Conservation (phyloP, 805 yeast species). For the Candida tibetensis region DNA sequence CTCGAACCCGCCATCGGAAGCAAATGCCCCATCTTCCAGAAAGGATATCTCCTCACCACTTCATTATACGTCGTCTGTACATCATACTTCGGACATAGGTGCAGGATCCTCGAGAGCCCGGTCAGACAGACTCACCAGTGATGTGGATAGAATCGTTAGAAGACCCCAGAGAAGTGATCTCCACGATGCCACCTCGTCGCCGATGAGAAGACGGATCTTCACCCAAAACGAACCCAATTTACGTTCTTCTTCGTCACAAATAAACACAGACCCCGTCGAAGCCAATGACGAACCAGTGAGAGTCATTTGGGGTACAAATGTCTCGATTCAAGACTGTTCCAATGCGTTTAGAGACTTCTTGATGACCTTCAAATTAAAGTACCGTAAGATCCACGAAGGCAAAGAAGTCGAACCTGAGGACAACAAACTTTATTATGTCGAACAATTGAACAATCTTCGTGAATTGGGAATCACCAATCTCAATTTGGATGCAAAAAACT, state of each 20-base stretch:
- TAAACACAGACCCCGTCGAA: conserved; percentile 25
- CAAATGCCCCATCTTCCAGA: conserved; percentile 21
- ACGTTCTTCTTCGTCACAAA: conserved; percentile 24
- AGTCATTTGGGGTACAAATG: conserved; percentile 98
- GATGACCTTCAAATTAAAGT: conserved; percentile 76
- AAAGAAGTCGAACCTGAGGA: conserved; percentile 48
- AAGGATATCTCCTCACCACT: conserved; percentile 48
- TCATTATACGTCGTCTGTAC: conserved; percentile 44
- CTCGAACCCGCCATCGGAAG: conserved; percentile 38
- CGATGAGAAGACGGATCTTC: conserved; percentile 60
- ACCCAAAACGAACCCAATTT: conserved; percentile 43
- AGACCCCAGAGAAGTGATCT: conserved; percentile 75
- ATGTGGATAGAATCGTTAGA: conserved; percentile 42
- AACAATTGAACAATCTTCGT: conserved; percentile 70
- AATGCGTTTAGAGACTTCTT: conserved; percentile 78
- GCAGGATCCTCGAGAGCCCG: conserved; percentile 32
- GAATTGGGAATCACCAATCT: conserved; percentile 76
- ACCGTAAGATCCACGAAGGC: conserved; percentile 55
- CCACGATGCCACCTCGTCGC: conserved; percentile 68
- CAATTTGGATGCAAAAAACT: conserved; percentile 78
- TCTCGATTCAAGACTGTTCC: conserved; percentile 84
- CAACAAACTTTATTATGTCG: conserved; percentile 70
- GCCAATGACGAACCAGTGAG: conserved; percentile 66
- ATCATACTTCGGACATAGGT: conserved; percentile 38
- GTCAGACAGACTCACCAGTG: conserved; percentile 45